phyloP scores from a whole-genome alignment of 495 filamentous ascomycete species.

The Podospora pseudocomata region DNA sequence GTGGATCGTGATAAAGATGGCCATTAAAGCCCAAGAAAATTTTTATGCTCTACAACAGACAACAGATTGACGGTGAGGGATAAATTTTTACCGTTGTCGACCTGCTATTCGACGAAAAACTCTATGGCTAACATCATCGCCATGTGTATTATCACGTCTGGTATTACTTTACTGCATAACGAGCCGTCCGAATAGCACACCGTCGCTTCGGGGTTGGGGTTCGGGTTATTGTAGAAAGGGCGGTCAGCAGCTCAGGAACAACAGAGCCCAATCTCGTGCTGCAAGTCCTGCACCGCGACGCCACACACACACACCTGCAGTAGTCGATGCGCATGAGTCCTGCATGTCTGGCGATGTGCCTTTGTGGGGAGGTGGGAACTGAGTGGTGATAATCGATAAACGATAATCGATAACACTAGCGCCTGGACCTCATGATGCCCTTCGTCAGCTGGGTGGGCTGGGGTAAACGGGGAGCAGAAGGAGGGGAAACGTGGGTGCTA shows the following conservation, averaged over 20 bases:
- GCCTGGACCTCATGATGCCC: background rate
- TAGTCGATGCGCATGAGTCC: conserved; percentile 15
- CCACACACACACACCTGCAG: conserved; percentile 21
- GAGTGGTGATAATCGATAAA: background rate
- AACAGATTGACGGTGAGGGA: conserved; percentile 7
- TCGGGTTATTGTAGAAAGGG: conserved; percentile 19
- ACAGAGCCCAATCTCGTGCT: conserved; percentile 7
- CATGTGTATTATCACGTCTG: background rate
- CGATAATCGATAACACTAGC: background rate
- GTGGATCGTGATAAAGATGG: conserved; percentile 11
- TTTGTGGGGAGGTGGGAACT: background rate
- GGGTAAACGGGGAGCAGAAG: background rate
- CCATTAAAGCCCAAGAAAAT: conserved; percentile 10
- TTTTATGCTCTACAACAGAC: conserved; percentile 1
- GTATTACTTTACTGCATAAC: background rate
- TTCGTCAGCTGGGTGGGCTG: background rate
- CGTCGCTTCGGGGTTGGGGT: background rate
- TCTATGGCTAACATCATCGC: background rate
- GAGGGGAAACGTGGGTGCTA: background rate
- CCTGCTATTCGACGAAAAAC: background rate
- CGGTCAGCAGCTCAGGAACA: conserved; percentile 24
- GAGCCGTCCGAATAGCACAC: background rate
- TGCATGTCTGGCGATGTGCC: conserved; percentile 13
- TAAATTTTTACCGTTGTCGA: conserved; percentile 3
- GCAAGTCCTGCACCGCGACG: conserved; percentile 14